Percentiles rank a stretch among this genome's conserved stretches.
Conservation (phyloP, 2,329 filamentous ascomycete genomes). For the Claviceps sp. region DNA sequence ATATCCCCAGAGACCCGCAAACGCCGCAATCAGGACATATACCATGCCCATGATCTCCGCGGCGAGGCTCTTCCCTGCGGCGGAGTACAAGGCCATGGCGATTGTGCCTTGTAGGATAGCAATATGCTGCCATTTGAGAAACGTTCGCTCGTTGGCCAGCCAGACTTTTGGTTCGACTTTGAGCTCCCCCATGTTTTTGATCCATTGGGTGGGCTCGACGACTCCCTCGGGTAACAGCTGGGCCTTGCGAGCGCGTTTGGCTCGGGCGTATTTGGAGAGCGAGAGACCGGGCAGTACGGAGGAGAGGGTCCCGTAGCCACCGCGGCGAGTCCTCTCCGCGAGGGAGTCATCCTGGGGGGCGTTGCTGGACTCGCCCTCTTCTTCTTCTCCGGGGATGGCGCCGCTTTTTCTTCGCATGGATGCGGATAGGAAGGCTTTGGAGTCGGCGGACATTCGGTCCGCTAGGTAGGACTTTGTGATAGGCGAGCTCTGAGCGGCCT, state of each 20-base stretch:
- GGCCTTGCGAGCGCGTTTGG: slow-evolving; percentile 35
- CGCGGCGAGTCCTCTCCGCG: slow-evolving; percentile 10
- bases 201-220: slow-evolving; percentile 70
- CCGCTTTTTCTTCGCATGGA: slow-evolving; percentile 14
- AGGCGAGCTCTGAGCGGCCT: slow-evolving; percentile 51
- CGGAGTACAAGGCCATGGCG: slow-evolving; percentile 76
- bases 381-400: slow-evolving; percentile 20
- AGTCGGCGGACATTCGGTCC: slow-evolving; percentile 38
- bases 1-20: slow-evolving; percentile 81
- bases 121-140: slow-evolving; percentile 98
- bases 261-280: slow-evolving; percentile 59
- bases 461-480: slow-evolving; percentile 51
- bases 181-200: slow-evolving; percentile 87
- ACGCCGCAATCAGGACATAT: slow-evolving; percentile 70
- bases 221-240: slow-evolving; percentile 67
- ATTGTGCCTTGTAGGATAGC: slow-evolving; percentile 74
- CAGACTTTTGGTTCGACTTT: slow-evolving; percentile 96
- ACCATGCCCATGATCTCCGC: slow-evolving; percentile 68
- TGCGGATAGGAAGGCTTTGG: slow-evolving; percentile 18
- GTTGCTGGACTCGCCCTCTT: slow-evolving; percentile 21
- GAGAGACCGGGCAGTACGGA: slow-evolving; percentile 75
- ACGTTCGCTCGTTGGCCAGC: slow-evolving; percentile 96
- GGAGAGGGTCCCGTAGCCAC: slow-evolving; percentile 44
- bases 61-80: slow-evolving; percentile 65
- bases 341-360: slow-evolving; percentile 18